Evolutionary conservation across 2,329 filamentous ascomycete species (phyloP), one percentile per base, ranked within the genome.

Genomic region (Alternaria novae-zelandiae): DNA sequence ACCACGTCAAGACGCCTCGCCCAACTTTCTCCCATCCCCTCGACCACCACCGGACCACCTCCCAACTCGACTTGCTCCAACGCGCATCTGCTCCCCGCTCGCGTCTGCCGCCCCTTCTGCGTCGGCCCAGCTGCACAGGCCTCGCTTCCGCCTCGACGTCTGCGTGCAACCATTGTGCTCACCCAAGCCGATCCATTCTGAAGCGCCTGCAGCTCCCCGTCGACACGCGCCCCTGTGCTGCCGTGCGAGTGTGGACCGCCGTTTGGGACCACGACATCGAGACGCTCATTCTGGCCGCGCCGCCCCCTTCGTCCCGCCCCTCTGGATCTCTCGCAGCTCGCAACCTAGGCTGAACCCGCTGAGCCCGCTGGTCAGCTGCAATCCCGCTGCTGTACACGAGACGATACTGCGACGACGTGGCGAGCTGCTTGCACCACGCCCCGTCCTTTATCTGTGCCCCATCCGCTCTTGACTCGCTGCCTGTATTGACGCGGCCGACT

Each of bases 301-400:
- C 49, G 47, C 59, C 47, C 64, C 68, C 66, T 70, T 65, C 46
- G 59, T 50, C 54, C 64, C 67, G 51, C 50, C 59, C 58, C 57
- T 62, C 57, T 67, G 59, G 59, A 64, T 11, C 41, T 26, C 28
- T 15, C 32, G 36, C 17, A 61, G 59, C 53, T 63, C 55, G 23
- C 55, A 66, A 44, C 65, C 10, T 45, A 61, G 66, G 61, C 74
- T 65, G 64, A 68, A 63, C 46, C 63, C 65, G 58, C 65, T 68
- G 64, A 68, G 64, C 46, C 63, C 65, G 58, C 65, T 68, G 51
- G 65, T 72, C 69, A 74, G 65, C 75, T 76, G 69, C 70, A 55
- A 64, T 46, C 46, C 46, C 25, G 55, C 61, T 47, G 30, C 53
- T 13, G 55, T 43, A 58, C 62, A 61, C 68, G 57, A 68, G 55